Evolutionary conservation across 2,329 filamentous ascomycete species (phyloP), one percentile per base, ranked within the genome.

Genomic region (Curvularia eragrostidis): DNA sequence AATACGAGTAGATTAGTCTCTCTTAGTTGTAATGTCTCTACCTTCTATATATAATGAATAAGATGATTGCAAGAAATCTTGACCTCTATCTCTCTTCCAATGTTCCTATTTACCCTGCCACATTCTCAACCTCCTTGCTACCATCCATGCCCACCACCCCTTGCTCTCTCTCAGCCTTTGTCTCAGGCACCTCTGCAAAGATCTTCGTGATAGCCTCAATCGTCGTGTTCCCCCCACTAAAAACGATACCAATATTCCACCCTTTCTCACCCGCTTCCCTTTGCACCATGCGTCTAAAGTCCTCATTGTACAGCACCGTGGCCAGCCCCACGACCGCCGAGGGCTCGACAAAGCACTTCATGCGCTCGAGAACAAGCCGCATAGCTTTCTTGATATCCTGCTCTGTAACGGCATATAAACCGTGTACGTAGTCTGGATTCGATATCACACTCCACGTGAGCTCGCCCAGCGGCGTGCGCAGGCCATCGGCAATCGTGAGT

Each of bases 321-420:
- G 94, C 95, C 58, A 98, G 76, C 1, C 87, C 86, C n/a, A 97
- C 93, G 2, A 89, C 92, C 0, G 90, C 87, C 76, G 89, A 93
- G 21, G 94, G 94, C 82, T 98, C 94, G 12, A 97, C 87, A 21
- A 97, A 87, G 46, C 96, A 80, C 85, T 98, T 97, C 83, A 95
- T 87, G 56, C 93, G 81, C 84, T 98, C 94, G 61, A 93, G 80
- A 32, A 96, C 89, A 61, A 98, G 77, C 60, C 84, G 80, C 85
- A 97, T 84, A 12, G 93, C 90, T 21, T 81, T 83, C 69, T 85
- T 84, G 74, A 98, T 97, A 81, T 97, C 87, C 53, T 89, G 87
- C 76, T 98, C 94, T 1, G 83, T 87, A 1, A 96, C 94, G 54
- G 85, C 84, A 77, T 86, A 89, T 68, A 97, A 85, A 0, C 85